Evolutionary conservation across 768 basidiomycete species (phyloP), one percentile per base, ranked within the genome.

Genomic region (Mrakia frigida): DNA sequence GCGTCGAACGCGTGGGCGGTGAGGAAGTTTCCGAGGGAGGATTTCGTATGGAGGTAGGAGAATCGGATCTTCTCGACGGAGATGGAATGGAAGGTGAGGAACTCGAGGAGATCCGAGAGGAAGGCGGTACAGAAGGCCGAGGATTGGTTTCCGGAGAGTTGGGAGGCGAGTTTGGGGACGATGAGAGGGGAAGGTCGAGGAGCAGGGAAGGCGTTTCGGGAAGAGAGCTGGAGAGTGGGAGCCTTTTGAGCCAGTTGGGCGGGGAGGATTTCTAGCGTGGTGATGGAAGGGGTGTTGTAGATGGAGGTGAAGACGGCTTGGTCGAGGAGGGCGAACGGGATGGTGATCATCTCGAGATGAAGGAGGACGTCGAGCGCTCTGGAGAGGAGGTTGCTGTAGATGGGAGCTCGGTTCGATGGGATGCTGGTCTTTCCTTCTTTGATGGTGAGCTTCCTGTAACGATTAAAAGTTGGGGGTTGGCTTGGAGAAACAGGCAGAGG

Each of bases 311-410:
- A 63, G 61, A 31, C 31, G 6, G 61, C 61, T 37, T 35, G 61
- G 14, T 63, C 33, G 61, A 63, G 61, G 61, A 63, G 61, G 21
- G 61, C 33, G 61, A 63, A 63, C 13, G 61, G 28, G 61, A 63
- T 5, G 35, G 61, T 13, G 31, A 63, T 33, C 1, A 0, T 63
- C 13, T n/a, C 14, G 61, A 63, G 61, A 16, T 33, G 9, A 16
- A 37, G 13, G 31, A 63, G 61, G 31, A 63, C 33, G 1, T 63
- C 21, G 31, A 63, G 61, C 6, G 61, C 56, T n/a, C n/a, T 11
- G 31, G 37, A 33, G 28, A 63, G 61, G 35, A 33, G 1, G 28
- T 18, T 37, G 61, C n/a, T 33, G 33, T 28, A 60, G 59, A 60
- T 16, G 7, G 59, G 10, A n/a, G 59, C 59, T 60, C 59, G n/a